Conservation (phyloP, 164 flowering plant species). For the Saururus chinensis region DNA sequence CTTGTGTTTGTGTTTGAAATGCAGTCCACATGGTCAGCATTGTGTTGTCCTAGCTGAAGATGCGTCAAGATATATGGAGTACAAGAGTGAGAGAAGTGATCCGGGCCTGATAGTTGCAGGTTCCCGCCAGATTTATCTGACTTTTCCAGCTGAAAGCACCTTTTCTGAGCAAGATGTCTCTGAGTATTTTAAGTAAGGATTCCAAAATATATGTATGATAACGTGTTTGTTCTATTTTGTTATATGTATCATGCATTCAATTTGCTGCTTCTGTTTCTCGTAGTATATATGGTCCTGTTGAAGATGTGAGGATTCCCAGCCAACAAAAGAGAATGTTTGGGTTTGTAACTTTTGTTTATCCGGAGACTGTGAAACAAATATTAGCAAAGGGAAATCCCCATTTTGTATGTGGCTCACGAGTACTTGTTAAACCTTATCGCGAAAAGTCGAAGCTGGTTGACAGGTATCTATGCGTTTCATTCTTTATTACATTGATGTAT, state of each 20-base stretch:
- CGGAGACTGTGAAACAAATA: constrained; percentile 65
- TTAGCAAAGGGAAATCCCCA: constrained; percentile 76
- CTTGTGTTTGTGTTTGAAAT: constrained; percentile 5
- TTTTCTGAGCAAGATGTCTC: constrained; percentile 85
- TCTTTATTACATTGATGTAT: background rate
- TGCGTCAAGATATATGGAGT: constrained; percentile 44
- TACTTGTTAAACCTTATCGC: constrained; percentile 89
- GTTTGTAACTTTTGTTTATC: constrained; percentile 64
- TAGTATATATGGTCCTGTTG: constrained; percentile 75
- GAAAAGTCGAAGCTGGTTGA: constrained; percentile 68
- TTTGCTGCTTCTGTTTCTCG: background rate
- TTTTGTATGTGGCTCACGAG: constrained; percentile 81
- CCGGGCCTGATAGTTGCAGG: constrained; percentile 60
- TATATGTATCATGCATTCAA: background rate
- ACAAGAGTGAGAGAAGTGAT: constrained; percentile 45
- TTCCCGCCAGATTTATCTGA: constrained; percentile 78
- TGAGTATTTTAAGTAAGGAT: constrained; percentile 58
- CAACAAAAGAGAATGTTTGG: constrained; percentile 93
- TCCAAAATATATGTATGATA: background rate
- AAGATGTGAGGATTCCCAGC: constrained; percentile 96
- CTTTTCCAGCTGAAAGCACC: constrained; percentile 90
- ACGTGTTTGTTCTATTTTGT: background rate
- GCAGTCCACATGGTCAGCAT: constrained; percentile 96
- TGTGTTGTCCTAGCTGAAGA: constrained; percentile 75
- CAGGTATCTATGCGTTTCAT: constrained; percentile 25